phyloP scores from a whole-genome alignment of 2,329 filamentous ascomycete genomes.

The Coniochaeta ligniaria region DNA sequence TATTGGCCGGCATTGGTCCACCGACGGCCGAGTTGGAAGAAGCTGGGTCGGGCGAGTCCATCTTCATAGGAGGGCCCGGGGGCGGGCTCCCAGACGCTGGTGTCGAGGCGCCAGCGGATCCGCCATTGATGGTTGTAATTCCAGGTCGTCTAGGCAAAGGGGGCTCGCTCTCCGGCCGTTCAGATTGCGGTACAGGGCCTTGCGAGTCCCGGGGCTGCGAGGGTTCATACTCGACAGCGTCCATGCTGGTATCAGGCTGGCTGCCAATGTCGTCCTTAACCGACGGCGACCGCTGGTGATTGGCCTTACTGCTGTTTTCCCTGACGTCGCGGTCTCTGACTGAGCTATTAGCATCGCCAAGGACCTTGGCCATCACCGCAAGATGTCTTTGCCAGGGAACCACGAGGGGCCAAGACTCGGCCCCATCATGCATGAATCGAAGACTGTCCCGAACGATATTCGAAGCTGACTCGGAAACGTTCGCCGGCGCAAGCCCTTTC shows the following conservation, averaged over 20 bases:
- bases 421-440: conserved; percentile 51
- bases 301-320: conserved; percentile 23
- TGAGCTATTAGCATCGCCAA: conserved; percentile 42
- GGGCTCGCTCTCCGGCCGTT: conserved; percentile 45
- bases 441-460: conserved; percentile 52
- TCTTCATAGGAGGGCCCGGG: conserved; percentile 16
- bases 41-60: conserved; percentile 23
- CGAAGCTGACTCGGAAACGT: conserved; percentile 49
- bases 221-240: conserved; percentile 52
- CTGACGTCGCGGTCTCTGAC: conserved; percentile 22
- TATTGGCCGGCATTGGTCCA: conserved; percentile 10
- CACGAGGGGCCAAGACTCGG: conserved; percentile 53
- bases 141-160: conserved; percentile 43
- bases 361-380: conserved; percentile 53
- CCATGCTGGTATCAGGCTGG: conserved; percentile 46
- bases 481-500: conserved; percentile 49
- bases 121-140: conserved; percentile 52
- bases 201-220: conserved; percentile 25
- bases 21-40: conserved; percentile 16
- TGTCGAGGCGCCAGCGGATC: conserved; percentile 39
- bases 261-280: conserved; percentile 49
- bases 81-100: conserved; percentile 38
- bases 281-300: conserved; percentile 26
- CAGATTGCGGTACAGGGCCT: conserved; percentile 24
- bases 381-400: conserved; percentile 53